These are phyloP conservation scores for Dictyostelium firmibasis DNA, from an alignment of 78 protist species.

Conservation along the genomic window DNA sequence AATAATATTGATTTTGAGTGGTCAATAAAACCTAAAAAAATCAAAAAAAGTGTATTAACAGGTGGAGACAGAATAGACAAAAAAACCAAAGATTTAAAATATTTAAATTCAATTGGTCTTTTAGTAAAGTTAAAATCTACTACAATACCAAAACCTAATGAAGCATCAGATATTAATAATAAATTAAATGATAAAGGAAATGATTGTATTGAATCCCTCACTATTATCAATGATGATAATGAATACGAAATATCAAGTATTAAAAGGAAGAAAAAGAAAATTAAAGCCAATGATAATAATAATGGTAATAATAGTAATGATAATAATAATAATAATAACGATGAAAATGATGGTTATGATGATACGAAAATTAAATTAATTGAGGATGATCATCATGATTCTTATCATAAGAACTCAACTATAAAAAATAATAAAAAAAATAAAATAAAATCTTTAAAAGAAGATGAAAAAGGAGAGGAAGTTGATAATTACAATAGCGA, in stretches of 20 bases:
- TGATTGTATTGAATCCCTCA: not conserved
- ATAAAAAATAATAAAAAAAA: no score
- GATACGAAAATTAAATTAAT: no score
- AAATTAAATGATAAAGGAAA: not conserved
- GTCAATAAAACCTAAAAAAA: not conserved
- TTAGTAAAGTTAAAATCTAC: not conserved
- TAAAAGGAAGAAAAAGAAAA: not conserved
- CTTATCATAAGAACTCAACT: no score
- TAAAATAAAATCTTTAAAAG: no score
- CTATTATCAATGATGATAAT: not conserved
- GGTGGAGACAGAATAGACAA: not conserved
- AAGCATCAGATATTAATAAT: not conserved
- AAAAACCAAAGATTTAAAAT: not conserved
- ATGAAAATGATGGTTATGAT: no score
- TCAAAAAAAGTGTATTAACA: slow-evolving; percentile 14
- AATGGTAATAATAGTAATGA: not conserved
- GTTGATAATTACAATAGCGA: not conserved
- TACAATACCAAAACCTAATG: not conserved
- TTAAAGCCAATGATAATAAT: not conserved
- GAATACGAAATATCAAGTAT: not conserved
- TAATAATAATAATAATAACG: not conserved
- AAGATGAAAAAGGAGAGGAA: not conserved
- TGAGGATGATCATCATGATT: no score
- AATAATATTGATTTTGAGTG: not conserved
- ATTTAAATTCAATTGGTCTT: slow-evolving; percentile 16